phyloP scores from a whole-genome alignment of 1,284 basidiomycete species.

The Naganishia sp. region DNA sequence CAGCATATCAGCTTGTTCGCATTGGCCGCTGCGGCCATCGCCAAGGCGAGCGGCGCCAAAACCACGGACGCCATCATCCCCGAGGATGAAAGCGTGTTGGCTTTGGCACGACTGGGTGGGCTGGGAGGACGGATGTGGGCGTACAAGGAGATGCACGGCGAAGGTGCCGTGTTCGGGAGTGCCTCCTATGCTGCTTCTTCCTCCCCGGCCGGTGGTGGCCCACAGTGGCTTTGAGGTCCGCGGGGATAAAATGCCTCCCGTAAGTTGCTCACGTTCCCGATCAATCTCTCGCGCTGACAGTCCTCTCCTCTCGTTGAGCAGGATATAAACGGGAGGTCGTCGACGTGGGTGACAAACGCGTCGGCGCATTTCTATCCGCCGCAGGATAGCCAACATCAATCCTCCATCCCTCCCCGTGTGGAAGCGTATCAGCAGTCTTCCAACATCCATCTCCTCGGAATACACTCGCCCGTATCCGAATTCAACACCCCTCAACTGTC shows the following conservation, averaged over 20 bases:
- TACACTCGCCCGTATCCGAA: constrained; percentile 30
- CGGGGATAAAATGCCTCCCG: constrained; percentile 53
- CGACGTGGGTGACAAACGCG: constrained; percentile 49
- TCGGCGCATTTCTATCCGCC: constrained; percentile 48
- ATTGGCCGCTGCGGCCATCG: constrained; percentile 24
- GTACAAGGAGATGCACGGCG: constrained; percentile 42
- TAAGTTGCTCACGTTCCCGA: constrained; percentile 34
- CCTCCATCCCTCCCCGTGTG: background rate
- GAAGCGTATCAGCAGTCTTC: constrained; percentile 14
- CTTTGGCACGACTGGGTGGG: constrained; percentile 50
- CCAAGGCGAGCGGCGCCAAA: constrained; percentile 5
- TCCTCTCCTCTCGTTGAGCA: constrained; percentile 1
- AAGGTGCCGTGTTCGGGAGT: constrained; percentile 32
- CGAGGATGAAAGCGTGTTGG: constrained; percentile 39
- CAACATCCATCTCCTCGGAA: constrained; percentile 13
- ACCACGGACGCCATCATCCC: constrained; percentile 7
- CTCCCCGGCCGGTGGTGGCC: constrained; percentile 47
- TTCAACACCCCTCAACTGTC: constrained; percentile 25
- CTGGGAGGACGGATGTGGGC: constrained; percentile 46
- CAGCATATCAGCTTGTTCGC: constrained; percentile 24
- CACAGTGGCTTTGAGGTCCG: constrained; percentile 56
- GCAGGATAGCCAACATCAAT: constrained; percentile 10
- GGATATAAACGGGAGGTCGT: constrained; percentile 46
- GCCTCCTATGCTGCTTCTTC: constrained; percentile 36
- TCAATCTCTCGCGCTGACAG: background rate